phyloP scores from a whole-genome alignment of 2,329 filamentous ascomycete species.

The Myriosclerotinia curreyana region DNA sequence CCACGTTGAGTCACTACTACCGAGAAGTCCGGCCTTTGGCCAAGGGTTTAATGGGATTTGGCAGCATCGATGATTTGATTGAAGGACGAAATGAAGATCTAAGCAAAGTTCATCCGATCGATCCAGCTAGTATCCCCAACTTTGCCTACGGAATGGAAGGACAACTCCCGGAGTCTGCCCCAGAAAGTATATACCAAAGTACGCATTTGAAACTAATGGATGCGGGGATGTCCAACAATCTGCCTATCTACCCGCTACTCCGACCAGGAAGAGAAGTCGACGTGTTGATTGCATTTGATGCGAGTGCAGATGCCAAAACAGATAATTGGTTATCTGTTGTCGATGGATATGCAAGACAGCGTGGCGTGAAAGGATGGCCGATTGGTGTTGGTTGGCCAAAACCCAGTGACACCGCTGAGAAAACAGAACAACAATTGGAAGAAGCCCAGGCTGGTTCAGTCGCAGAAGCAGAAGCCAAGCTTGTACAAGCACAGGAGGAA shows the following conservation, averaged over 20 bases:
- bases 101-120: constrained; percentile 89
- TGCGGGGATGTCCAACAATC: constrained; percentile 96
- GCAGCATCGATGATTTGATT: constrained; percentile 76
- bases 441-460: constrained; percentile 57
- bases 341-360: constrained; percentile 87
- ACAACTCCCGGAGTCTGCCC: constrained; percentile 71
- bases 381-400: constrained; percentile 92
- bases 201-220: constrained; percentile 86
- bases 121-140: constrained; percentile 88
- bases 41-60: constrained; percentile 69
- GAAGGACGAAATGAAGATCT: constrained; percentile 79
- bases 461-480: constrained; percentile 59
- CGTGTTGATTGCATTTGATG: constrained; percentile 88
- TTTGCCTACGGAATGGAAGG: constrained; percentile 79
- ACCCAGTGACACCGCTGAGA: constrained; percentile 52
- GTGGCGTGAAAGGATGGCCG: constrained; percentile 91
- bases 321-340: constrained; percentile 96
- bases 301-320: constrained; percentile 81
- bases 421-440: constrained; percentile 63
- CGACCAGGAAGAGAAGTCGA: constrained; percentile 86
- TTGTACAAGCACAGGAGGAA: constrained; percentile 57
- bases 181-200: constrained; percentile 67
- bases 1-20: constrained; percentile 94
- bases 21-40: constrained; percentile 85
- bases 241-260: constrained; percentile 91